Conservation (phyloP, 1,284 basidiomycete species). For the Spongispora temasekensis region DNA sequence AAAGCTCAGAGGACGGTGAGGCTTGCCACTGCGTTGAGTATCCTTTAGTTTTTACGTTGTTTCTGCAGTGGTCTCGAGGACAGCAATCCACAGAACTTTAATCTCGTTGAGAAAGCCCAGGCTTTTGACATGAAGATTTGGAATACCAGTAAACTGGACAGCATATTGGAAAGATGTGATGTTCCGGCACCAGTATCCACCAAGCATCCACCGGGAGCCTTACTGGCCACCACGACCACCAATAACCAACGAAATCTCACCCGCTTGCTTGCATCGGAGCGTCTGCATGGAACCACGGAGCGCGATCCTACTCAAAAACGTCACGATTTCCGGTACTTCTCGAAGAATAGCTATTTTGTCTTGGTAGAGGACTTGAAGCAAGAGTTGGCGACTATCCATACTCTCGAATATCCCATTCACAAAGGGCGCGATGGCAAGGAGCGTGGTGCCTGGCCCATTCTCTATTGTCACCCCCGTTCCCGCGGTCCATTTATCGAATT, state of each 20-base stretch:
- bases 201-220: conserved; percentile 26
- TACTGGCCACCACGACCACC: conserved; percentile 25
- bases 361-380: conserved; percentile 90
- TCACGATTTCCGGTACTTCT: conserved; percentile 90
- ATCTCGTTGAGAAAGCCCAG: conserved; percentile 75
- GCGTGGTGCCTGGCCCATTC: conserved; percentile 65
- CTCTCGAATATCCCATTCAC: conserved; percentile 60
- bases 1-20: conserved; percentile 60
- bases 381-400: conserved; percentile 71
- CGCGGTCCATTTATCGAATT: conserved; percentile 73
- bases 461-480: conserved; percentile 70
- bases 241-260: conserved; percentile 48
- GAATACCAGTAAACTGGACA: conserved; percentile 75
- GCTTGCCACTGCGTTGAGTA: neutral
- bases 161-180: conserved; percentile 65
- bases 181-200: conserved; percentile 34
- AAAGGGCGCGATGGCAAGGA: conserved; percentile 53
- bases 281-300: conserved; percentile 82
- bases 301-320: conserved; percentile 88
- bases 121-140: conserved; percentile 89
- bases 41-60: conserved; percentile 1
- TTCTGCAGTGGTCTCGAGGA: conserved; percentile 28
- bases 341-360: conserved; percentile 76
- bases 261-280: conserved; percentile 83
- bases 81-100: conserved; percentile 42